These are phyloP conservation scores for Collybiopsis confluens DNA, from an alignment of 768 basidiomycete species.

Conservation along the genomic window DNA sequence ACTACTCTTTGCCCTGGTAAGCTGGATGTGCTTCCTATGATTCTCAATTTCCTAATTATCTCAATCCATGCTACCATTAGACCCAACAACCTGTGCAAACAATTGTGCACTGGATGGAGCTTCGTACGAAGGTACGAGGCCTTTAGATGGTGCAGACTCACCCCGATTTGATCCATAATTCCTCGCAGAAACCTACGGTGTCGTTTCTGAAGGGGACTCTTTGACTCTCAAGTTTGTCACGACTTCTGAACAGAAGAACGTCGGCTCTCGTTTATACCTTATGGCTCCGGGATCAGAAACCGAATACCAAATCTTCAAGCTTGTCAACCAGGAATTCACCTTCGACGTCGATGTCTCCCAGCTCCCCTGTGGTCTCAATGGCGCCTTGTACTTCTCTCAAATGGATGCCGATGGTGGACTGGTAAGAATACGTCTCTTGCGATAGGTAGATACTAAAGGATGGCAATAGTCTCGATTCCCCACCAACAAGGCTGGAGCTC, in stretches of 20 bases:
- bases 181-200: constrained; percentile 27
- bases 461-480: constrained; percentile 24
- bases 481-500: constrained; percentile 48
- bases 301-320: constrained; percentile 23
- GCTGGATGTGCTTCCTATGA: background rate
- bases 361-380: constrained; percentile 44
- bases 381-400: constrained; percentile 42
- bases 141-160: background rate
- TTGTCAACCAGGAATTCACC: constrained; percentile 39
- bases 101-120: constrained; percentile 2
- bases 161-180: background rate
- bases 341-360: constrained; percentile 47
- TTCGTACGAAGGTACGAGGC: background rate
- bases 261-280: constrained; percentile 26
- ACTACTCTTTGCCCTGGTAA: constrained; percentile 29
- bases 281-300: constrained; percentile 22
- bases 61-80: background rate
- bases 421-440: constrained; percentile 13
- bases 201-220: constrained; percentile 26
- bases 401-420: constrained; percentile 51
- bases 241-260: constrained; percentile 9
- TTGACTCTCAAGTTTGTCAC: constrained; percentile 31
- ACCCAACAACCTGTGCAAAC: background rate
- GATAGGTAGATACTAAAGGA: background rate
- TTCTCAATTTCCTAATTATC: too few relatives aligned